Evolutionary conservation across 2,329 filamentous ascomycete genomes (phyloP).

Genomic region (Scedosporium boydii): DNA sequence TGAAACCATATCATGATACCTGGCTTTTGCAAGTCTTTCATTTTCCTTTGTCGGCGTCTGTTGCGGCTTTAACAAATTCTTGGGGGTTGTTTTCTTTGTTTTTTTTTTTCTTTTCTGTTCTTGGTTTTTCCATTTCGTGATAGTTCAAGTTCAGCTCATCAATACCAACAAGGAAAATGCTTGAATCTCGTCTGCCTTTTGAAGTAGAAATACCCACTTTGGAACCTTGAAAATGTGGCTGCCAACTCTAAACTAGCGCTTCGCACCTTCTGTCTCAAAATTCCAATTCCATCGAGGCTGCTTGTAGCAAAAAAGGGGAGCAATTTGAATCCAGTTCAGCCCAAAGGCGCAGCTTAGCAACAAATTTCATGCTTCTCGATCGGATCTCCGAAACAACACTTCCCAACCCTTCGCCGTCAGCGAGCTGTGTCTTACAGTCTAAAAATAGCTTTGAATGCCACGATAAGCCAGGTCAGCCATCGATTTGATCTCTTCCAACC

Average conservation of each 20-base stretch:
- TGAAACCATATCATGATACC: no score
- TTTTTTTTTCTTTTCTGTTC: background rate
- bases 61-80: background rate
- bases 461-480: background rate
- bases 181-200: background rate
- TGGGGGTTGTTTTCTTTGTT: background rate
- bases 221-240: background rate
- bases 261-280: background rate
- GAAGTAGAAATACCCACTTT: background rate
- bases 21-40: no score
- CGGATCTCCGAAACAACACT: no score
- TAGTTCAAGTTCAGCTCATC: background rate
- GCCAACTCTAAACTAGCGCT: background rate
- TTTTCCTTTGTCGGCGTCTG: no score
- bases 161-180: background rate
- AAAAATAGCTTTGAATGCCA: background rate
- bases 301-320: background rate
- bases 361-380: no score
- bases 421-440: no score
- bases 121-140: background rate
- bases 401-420: no score
- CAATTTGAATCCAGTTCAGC: no score
- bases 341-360: no score
- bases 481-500: background rate
- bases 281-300: background rate